Base-by-base conservation (phyloP, 2,329 filamentous ascomycete genomes). In the Diaporthe eres region DNA sequence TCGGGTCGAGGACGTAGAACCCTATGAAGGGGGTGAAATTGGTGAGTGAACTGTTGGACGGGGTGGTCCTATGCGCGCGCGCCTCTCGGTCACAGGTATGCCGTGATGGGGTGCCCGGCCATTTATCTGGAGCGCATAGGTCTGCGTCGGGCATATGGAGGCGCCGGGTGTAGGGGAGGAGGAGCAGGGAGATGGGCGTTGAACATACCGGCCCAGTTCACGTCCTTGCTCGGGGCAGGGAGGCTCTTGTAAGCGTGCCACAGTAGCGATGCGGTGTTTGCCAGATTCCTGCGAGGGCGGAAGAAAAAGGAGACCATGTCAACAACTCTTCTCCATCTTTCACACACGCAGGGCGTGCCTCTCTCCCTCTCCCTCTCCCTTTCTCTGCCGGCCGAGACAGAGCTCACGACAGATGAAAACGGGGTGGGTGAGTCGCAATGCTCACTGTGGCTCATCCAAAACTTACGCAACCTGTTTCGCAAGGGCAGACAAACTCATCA, bases 241-340 rank as follows among this genome's bases (percentile, higher is more conserved):
- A 96, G 87, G 12, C 94, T 94, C 82, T 94, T 93, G 81, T 93
- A 94, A 4, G 92, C 93, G 81, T 97, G 93, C 93, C 94, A 96
- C 78, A 96, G 87, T 39, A 96, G 88, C 4, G 94, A 92, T 10
- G 94, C 92, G 5, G 92, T 86, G 82, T 96, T 97, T 78, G 94
- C 88, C 65, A 95, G 89, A 83, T 97, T 96, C 84, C 93, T 95
- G 79, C 25, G 17, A 25, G 47, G n/a, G 47, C 37, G 53, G 31
- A 57, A 70, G 57, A 71, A 72, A 37, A 49, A 17, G 31, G 65
- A 51, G 4, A 19, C 44, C 47, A 34, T 7, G 49, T 53, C 31
- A 74, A 68, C 34, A 44, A 34, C 34, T 47, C 53, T 34, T 15
- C 17, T 44, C 34, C 34, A 22, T 49, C 4, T 28, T 31, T 31